A percentile compares a stretch with the other conserved stretches of the same genome.
These are phyloP conservation scores for Moniliella sp. DNA, from an alignment of 1,284 basidiomycete species.

Conservation along the genomic window DNA sequence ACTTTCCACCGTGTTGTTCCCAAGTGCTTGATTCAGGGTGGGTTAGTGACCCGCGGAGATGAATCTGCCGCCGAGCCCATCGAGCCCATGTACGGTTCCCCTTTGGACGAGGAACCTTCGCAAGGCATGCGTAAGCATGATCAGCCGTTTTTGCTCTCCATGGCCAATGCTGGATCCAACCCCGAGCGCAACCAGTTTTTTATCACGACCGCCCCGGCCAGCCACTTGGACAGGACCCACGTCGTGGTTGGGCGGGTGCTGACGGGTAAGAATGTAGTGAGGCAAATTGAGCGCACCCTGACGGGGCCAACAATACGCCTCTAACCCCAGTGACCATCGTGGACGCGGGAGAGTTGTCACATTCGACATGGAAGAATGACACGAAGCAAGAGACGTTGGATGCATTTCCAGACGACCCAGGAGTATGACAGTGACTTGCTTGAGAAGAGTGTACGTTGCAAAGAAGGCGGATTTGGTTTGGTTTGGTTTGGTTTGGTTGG, in stretches of 20 bases:
- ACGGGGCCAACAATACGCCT: conserved; percentile 50
- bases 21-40: conserved; percentile 57
- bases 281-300: conserved; percentile 52
- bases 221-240: conserved; percentile 60
- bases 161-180: conserved; percentile 66
- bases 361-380: not conserved
- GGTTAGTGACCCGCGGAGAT: conserved; percentile 44
- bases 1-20: conserved; percentile 26
- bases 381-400: conserved; percentile 25
- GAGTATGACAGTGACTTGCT: conserved; percentile 43
- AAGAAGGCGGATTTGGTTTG: not conserved
- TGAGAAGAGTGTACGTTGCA: conserved; percentile 11
- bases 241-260: conserved; percentile 48
- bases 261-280: conserved; percentile 43
- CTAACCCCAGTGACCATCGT: conserved; percentile 48
- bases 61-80: conserved; percentile 64
- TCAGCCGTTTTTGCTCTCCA: conserved; percentile 55
- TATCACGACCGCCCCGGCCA: conserved; percentile 52
- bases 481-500: too few relatives aligned
- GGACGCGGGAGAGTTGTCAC: conserved; percentile 62
- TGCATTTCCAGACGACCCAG: conserved; percentile 60
- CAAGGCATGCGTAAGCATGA: conserved; percentile 46
- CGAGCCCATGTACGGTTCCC: conserved; percentile 50
- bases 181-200: conserved; percentile 64
- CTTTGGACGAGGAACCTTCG: conserved; percentile 56